Percentiles rank a stretch among this genome's conserved stretches.
Evolutionary conservation across 2,329 filamentous ascomycete genomes (phyloP).

Genomic region (Penicillium sclerotiorum): DNA sequence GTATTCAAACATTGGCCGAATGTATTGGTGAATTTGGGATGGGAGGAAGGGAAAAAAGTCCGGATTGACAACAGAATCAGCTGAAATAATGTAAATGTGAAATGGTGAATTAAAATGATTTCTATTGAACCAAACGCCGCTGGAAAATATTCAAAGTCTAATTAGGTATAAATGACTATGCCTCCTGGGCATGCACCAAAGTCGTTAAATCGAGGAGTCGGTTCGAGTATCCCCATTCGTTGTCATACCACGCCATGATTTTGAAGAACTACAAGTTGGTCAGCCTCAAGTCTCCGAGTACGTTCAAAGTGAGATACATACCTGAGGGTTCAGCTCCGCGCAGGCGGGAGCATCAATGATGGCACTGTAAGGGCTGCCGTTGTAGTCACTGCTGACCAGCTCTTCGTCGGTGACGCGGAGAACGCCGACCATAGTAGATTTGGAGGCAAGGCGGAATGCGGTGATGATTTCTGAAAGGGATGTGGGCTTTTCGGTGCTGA

Average conservation of each 20-base stretch:
- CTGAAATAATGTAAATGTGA: too few species aligned
- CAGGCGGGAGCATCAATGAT: constrained; percentile 95
- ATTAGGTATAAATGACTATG: not conserved
- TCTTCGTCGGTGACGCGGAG: constrained; percentile 89
- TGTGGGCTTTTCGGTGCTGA: constrained; percentile 78
- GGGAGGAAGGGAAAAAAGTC: too few species aligned
- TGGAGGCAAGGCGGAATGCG: constrained; percentile 44
- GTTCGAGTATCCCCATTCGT: constrained; percentile 95
- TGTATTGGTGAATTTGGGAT: too few species aligned
- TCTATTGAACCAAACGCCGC: not conserved
- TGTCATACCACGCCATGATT: constrained; percentile 92
- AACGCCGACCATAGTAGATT: constrained; percentile 59
- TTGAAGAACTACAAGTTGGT: constrained; percentile 79
- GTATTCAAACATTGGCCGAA: too few species aligned
- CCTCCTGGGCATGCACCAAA: constrained; percentile 24
- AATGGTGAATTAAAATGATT: too few species aligned
- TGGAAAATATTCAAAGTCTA: too few species aligned
- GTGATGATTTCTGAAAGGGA: constrained; percentile 29
- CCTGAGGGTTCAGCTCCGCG: constrained; percentile 73
- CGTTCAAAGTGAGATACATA: not conserved
- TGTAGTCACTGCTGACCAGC: constrained; percentile 83
- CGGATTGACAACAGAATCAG: too few species aligned
- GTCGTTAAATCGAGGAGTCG: constrained; percentile 71
- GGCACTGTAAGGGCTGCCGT: constrained; percentile 82
- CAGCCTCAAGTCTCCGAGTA: not conserved